Conservation (phyloP, 257 asterid genomes). For the Scutellaria galericulata region DNA sequence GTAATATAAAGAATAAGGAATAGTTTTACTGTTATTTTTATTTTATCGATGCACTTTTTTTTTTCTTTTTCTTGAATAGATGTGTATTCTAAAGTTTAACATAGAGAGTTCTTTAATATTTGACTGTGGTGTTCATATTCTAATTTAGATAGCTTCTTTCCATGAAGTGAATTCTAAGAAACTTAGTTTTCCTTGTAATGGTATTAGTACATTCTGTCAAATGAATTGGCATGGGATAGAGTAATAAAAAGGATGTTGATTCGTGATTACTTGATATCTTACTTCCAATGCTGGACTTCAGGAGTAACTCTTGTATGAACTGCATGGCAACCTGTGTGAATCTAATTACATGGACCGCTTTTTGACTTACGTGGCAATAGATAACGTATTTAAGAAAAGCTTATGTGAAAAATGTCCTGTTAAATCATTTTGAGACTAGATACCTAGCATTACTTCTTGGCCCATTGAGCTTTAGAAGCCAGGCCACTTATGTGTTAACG, state of each 20-base stretch:
- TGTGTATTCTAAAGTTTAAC: neutral
- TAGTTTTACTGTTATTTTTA: too few relatives aligned
- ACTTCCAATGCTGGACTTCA: conserved; percentile 2
- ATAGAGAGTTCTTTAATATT: neutral
- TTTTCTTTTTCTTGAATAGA: neutral
- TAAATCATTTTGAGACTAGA: neutral
- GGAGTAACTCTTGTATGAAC: neutral
- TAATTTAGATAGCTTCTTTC: neutral
- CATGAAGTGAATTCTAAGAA: neutral
- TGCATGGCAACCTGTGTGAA: neutral
- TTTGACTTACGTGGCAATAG: neutral
- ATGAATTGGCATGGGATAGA: conserved; percentile 2
- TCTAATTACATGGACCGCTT: neutral
- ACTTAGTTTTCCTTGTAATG: neutral
- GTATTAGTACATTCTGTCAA: neutral
- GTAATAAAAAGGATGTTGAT: conserved; percentile 1
- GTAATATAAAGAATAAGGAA: neutral
- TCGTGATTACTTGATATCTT: conserved; percentile 9
- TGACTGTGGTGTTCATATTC: neutral
- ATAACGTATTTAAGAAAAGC: neutral
- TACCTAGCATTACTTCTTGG: neutral
- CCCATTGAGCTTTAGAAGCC: neutral
- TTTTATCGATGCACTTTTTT: neutral
- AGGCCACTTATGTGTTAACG: neutral
- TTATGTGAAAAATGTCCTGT: neutral